phyloP scores from a whole-genome alignment of 2,329 filamentous ascomycete species.

The Aureobasidium uvarum region DNA sequence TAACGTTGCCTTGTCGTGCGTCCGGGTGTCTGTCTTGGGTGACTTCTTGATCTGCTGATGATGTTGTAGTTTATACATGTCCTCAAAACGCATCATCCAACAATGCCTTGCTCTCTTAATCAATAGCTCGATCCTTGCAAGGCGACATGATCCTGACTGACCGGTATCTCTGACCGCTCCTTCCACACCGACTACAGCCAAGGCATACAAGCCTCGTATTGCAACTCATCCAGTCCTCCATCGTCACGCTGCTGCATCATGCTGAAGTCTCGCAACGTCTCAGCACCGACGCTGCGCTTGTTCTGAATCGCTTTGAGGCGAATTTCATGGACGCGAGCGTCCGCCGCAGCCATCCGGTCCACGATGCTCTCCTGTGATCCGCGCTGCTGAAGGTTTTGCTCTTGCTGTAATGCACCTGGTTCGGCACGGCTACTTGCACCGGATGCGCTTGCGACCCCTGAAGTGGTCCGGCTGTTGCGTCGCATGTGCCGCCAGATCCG shows the following conservation, averaged over 20 bases:
- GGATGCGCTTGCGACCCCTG: conserved; percentile 1
- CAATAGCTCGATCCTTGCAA: background rate
- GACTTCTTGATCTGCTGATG: background rate
- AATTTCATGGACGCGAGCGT: conserved; percentile 32
- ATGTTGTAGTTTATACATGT: conserved; percentile 1
- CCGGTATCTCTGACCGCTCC: background rate
- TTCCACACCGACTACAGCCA: conserved; percentile 19
- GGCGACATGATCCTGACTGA: background rate
- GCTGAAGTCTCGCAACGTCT: conserved; percentile 39
- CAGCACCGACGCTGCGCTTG: conserved; percentile 44
- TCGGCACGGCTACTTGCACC: conserved; percentile 11
- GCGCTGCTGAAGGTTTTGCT: background rate
- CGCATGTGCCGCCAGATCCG: conserved; percentile 44
- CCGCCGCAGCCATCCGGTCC: conserved; percentile 23
- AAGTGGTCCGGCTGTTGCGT: conserved; percentile 28
- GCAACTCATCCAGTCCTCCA: background rate
- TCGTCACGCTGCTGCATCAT: conserved; percentile 11
- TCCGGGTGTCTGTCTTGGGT: background rate
- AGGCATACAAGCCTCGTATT: conserved; percentile 8
- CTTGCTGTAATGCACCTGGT: background rate
- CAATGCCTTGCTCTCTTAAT: background rate
- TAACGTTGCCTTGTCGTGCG: background rate
- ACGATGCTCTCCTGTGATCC: conserved; percentile 24
- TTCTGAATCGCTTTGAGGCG: conserved; percentile 40
- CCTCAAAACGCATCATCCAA: background rate